phyloP scores from a whole-genome alignment of 2,329 filamentous ascomycete genomes.

The Mycogone perniciosa region DNA sequence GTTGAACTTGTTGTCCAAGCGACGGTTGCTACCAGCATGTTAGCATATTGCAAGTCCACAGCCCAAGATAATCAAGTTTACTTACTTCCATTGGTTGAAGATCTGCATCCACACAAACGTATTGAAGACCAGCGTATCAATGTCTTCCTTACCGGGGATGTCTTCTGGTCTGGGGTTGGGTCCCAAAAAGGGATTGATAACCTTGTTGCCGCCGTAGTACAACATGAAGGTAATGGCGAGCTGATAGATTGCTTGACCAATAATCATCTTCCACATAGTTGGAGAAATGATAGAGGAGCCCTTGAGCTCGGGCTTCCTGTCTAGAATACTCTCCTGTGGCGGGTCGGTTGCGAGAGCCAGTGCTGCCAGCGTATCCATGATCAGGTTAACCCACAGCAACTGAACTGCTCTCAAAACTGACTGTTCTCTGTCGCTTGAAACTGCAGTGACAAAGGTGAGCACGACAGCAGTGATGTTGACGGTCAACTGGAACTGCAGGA shows the following conservation, averaged over 20 bases:
- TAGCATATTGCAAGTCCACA: conserved; percentile 11
- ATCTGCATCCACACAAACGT: conserved; percentile 99
- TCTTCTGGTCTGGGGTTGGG: conserved; percentile 31
- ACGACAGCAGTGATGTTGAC: conserved; percentile 90
- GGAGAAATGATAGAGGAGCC: conserved; percentile 64
- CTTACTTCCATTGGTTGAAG: conserved; percentile 93
- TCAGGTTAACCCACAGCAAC: conserved; percentile 91
- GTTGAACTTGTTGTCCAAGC: conserved; percentile 91
- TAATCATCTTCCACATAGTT: conserved; percentile 99
- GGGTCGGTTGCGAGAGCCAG: conserved; percentile 85
- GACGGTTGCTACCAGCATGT: conserved; percentile 59
- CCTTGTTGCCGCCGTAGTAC: conserved; percentile 61
- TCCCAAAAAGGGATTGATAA: conserved; percentile 37
- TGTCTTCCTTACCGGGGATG: conserved; percentile 34
- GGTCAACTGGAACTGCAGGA: conserved; percentile 70
- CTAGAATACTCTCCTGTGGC: conserved; percentile 72
- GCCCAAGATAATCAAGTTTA: conserved; percentile 18
- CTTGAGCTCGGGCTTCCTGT: conserved; percentile 63
- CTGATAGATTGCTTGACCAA: conserved; percentile 87
- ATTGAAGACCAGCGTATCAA: conserved; percentile 88
- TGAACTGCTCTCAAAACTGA: conserved; percentile 86
- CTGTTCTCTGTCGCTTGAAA: conserved; percentile 59
- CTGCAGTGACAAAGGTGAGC: conserved; percentile 81
- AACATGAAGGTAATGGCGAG: conserved; percentile 72
- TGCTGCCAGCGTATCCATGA: conserved; percentile 94